Conservation (phyloP, 225 moss, liverwort and hornwort genomes). For the Marchantia polymorpha region DNA sequence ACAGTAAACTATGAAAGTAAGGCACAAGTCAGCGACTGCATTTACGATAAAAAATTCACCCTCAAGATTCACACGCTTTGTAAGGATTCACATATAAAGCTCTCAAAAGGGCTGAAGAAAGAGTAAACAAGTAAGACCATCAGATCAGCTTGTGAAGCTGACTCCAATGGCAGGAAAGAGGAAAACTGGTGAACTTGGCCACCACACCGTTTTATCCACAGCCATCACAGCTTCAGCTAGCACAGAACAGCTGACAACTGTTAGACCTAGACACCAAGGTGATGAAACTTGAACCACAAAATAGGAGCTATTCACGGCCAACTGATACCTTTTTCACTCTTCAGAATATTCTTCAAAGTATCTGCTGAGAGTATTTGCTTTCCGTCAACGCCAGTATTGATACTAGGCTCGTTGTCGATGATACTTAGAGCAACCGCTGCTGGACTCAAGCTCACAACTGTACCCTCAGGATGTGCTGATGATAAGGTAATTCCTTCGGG, state of each 20-base stretch:
- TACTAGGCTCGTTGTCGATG: neutral
- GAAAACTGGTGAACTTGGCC: neutral
- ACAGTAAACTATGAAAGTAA: neutral
- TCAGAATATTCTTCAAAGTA: neutral
- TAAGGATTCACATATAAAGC: neutral
- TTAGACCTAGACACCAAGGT: neutral
- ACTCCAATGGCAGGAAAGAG: neutral
- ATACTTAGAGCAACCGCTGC: neutral
- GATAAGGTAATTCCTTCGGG: neutral
- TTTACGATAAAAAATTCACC: neutral
- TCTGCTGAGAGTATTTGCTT: neutral
- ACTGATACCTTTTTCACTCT: neutral
- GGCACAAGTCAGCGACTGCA: neutral
- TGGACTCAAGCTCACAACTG: neutral
- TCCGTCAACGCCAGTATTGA: neutral
- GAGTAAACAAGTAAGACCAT: neutral
- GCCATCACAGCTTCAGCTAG: neutral
- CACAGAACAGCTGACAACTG: constrained; percentile 3
- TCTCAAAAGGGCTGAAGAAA: neutral
- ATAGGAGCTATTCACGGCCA: neutral
- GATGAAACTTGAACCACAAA: neutral
- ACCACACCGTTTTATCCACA: neutral
- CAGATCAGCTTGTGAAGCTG: constrained; percentile 1
- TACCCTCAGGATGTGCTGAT: neutral
- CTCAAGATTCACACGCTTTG: neutral